A percentile compares a stretch with the other conserved stretches of the same genome.
Evolutionary conservation across 1,284 basidiomycete genomes (phyloP).

Genomic region (Sanghuangporus weigelae): DNA sequence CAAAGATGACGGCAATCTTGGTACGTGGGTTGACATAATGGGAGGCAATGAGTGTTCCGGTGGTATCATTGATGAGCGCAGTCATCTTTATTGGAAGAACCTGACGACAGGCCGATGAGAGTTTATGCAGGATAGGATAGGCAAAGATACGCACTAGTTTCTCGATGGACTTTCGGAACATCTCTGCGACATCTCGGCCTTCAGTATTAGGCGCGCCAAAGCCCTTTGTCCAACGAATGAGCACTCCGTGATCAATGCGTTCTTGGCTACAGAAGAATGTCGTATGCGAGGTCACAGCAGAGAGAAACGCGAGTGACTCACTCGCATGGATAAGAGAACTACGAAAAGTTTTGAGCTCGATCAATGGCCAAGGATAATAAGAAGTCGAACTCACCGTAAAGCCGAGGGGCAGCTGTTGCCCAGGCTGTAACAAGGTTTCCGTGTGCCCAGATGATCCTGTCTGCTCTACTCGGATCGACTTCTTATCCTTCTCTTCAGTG

Average conservation of each 20-base stretch:
- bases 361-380: not conserved
- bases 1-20: constrained; percentile 94
- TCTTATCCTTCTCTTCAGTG: not conserved
- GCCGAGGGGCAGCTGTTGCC: constrained; percentile 78
- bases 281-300: not conserved
- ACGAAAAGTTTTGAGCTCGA: not conserved
- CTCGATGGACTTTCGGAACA: constrained; percentile 83
- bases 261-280: constrained; percentile 57
- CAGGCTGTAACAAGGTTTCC: constrained; percentile 55
- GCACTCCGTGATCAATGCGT: constrained; percentile 89
- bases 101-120: constrained; percentile 31
- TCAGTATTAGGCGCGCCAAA: constrained; percentile 93
- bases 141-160: constrained; percentile 50
- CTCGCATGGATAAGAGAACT: constrained; percentile 94
- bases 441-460: not conserved
- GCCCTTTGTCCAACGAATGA: constrained; percentile 99
- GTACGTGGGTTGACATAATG: constrained; percentile 92
- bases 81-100: constrained; percentile 72
- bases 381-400: constrained; percentile 70
- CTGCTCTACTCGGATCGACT: not conserved
- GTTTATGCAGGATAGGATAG: not conserved
- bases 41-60: constrained; percentile 94
- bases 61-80: constrained; percentile 95
- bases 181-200: constrained; percentile 86
- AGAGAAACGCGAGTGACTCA: constrained; percentile 35